Evolutionary conservation across 208 protist species (phyloP), one percentile per base, ranked within the genome.

Genomic region (Wallacemonas sp.): DNA sequence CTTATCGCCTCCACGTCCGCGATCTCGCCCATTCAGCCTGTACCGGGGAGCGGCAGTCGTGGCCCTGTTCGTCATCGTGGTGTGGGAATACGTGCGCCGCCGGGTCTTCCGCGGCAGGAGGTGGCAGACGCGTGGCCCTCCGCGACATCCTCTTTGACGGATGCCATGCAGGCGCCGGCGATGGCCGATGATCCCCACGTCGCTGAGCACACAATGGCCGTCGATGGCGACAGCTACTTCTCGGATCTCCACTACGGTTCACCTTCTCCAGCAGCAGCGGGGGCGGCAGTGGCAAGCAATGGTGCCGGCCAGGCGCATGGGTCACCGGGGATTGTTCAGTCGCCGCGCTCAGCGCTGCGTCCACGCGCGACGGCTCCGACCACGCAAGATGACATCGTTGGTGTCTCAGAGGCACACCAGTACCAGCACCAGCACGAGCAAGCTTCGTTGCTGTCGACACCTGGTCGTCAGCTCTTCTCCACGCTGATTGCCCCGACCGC

Each of bases 141-240:
- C n/a, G n/a, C n/a, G n/a, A n/a, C n/a, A n/a, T n/a, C n/a, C n/a
- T n/a, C n/a, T n/a, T n/a, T n/a, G n/a, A n/a, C n/a, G n/a, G n/a
- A n/a, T n/a, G n/a, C n/a, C n/a, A n/a, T n/a, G n/a, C n/a, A n/a
- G n/a, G n/a, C n/a, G n/a, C n/a, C n/a, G n/a, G n/a, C n/a, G n/a
- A n/a, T n/a, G n/a, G n/a, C n/a, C n/a, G n/a, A n/a, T n/a, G n/a
- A n/a, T n/a, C n/a, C n/a, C n/a, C n/a, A n/a, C n/a, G n/a, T n/a
- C n/a, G n/a, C n/a, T n/a, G 47, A 24, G 5, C 4, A 9, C 11
- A 17, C 47, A 32, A 9, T 29, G 47, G 24, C 6, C 23, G 47
- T 17, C 8, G 47, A 26, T 3, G 47, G 19, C 19, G 47, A 55
- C 47, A 55, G 47, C 47, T 26, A 55, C 47, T 55, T 55, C 47